Conservation (phyloP, 2,329 filamentous ascomycete genomes). For the Cordyceps farinosa region DNA sequence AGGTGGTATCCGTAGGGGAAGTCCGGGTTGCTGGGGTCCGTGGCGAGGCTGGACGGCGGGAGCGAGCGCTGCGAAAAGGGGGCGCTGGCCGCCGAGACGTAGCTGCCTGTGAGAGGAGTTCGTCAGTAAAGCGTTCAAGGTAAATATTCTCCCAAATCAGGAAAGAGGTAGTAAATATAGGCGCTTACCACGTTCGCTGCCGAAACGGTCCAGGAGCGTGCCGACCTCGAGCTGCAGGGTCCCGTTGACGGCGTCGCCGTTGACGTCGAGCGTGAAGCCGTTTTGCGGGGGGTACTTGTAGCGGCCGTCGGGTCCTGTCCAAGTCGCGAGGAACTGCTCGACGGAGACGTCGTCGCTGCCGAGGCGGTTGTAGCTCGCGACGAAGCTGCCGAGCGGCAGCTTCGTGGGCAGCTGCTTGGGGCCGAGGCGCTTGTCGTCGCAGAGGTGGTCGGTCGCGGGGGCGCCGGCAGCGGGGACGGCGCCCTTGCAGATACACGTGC, state of each 20-base stretch:
- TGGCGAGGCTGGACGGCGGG: constrained; percentile 43
- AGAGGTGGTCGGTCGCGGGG: constrained; percentile 30
- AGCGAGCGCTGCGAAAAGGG: constrained; percentile 46
- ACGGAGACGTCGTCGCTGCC: constrained; percentile 27
- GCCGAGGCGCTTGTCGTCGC: constrained; percentile 36
- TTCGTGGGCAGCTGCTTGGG: constrained; percentile 33
- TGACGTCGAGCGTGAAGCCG: constrained; percentile 39
- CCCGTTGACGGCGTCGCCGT: constrained; percentile 36
- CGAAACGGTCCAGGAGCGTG: constrained; percentile 47
- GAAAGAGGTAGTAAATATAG: too few relatives aligned
- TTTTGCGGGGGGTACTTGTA: constrained; percentile 39
- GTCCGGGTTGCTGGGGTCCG: constrained; percentile 26
- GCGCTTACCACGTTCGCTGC: constrained; percentile 38
- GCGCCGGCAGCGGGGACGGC: constrained; percentile 12
- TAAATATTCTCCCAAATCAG: too few relatives aligned
- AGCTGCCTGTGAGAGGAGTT: constrained; percentile 25
- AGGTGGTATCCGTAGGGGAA: constrained; percentile 49
- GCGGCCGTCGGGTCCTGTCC: constrained; percentile 27
- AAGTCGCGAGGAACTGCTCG: constrained; percentile 36
- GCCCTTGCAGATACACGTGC: constrained; percentile 24
- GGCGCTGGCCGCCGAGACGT: constrained; percentile 40
- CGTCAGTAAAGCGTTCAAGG: not conserved
- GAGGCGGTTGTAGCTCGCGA: constrained; percentile 36
- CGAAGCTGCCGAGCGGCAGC: constrained; percentile 31
- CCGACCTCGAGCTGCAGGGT: constrained; percentile 39